Evolutionary conservation across 768 basidiomycete species (phyloP), one percentile per base, ranked within the genome.

Genomic region (Kwoniella europaea): DNA sequence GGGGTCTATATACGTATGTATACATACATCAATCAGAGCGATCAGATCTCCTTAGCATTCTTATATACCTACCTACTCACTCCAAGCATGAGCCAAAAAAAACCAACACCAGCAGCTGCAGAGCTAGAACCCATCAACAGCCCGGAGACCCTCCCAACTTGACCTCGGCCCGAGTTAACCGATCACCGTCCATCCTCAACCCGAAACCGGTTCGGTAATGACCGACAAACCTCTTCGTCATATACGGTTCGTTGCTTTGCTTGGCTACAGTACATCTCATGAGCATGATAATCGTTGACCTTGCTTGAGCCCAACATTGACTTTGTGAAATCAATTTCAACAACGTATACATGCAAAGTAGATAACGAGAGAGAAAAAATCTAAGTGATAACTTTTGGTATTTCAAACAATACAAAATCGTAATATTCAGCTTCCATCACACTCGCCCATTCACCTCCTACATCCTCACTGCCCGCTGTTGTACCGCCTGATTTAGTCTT

Each of bases 351-450:
- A 43, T 62, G 22, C 65, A 13, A 24, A 44, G 29, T 59, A n/a
- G 52, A 60, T 15, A 20, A 55, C 53, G 4, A 20, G 22, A 24
- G 18, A 24, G 35, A 35, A 35, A 35, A 67, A 7, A 64, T 54
- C 66, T 76, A 76, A 35, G 66, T 67, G 57, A 71, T 85, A 75
- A 97, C 91, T 91, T 92, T 94, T 42, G 93, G 93, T 64, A 99
- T 88, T 83, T 98, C 96, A 81, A 90, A 95, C 79, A 96, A 81
- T 24, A 98, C 93, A 78, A 98, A 99, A 84, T 96, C 93, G 82
- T 91, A 94, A 82, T 91, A 92, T 83, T 99, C 96, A 82, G 95
- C 92, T 80, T 99, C 97, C 87, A 99, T 88, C 46, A 99, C 85
- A 13, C 89, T 88, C 82, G 94, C 92, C 82, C 92, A 99, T 83